These are phyloP conservation scores for Pharus latifolius DNA, from an alignment of 176 grass and related monocot genomes.

Conservation along the genomic window DNA sequence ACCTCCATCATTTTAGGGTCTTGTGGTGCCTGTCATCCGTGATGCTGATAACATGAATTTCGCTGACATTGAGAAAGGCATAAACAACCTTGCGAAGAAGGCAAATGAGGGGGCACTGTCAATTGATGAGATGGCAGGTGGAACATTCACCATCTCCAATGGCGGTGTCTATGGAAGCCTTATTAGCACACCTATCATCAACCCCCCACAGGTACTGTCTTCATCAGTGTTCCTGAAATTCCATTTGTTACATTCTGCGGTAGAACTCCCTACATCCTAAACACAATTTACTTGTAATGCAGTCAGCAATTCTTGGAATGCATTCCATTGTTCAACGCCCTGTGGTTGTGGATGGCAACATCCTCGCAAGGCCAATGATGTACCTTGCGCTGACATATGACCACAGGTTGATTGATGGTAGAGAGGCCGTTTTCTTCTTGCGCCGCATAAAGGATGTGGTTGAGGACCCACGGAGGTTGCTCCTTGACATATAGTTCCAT, in stretches of 20 bases:
- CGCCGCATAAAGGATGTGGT: slow-evolving; percentile 71
- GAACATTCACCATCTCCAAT: slow-evolving; percentile 80
- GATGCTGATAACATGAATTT: slow-evolving; percentile 70
- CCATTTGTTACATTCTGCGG: not conserved
- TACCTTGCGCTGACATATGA: slow-evolving; percentile 73
- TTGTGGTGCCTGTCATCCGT: slow-evolving; percentile 71
- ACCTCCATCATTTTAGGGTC: slow-evolving; percentile 31
- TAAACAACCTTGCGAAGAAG: slow-evolving; percentile 74
- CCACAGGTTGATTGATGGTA: slow-evolving; percentile 64
- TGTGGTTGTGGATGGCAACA: slow-evolving; percentile 39
- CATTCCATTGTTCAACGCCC: slow-evolving; percentile 57
- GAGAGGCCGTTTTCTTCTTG: slow-evolving; percentile 65
- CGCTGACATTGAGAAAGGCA: slow-evolving; percentile 67
- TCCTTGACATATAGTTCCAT: slow-evolving; percentile 51
- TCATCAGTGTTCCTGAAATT: not conserved
- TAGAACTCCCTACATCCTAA: not conserved
- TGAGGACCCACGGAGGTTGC: slow-evolving; percentile 57
- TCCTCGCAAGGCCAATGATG: slow-evolving; percentile 61
- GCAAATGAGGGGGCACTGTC: slow-evolving; percentile 63
- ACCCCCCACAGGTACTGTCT: slow-evolving; percentile 54
- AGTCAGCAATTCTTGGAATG: slow-evolving; percentile 74
- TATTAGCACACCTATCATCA: slow-evolving; percentile 79
- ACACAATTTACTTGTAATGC: not conserved
- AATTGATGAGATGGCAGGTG: slow-evolving; percentile 88
- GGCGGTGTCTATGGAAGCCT: slow-evolving; percentile 86